These are phyloP conservation scores for Cladosporium austrohemisphaericum DNA, from an alignment of 2,329 filamentous ascomycete genomes.

Conservation along the genomic window DNA sequence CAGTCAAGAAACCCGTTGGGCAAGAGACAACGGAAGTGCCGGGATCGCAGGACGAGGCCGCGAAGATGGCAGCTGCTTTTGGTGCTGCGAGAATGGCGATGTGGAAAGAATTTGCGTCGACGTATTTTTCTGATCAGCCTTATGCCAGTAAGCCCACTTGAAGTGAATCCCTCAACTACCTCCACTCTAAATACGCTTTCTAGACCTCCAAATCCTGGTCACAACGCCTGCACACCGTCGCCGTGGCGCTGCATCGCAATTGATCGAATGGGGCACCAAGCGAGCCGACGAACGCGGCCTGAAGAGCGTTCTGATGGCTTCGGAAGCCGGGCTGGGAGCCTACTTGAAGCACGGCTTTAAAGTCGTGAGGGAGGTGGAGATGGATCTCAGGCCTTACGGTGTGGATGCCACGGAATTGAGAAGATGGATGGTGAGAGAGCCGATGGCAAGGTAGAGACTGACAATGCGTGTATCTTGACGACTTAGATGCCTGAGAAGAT, in stretches of 20 bases:
- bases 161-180: background rate
- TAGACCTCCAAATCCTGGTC: slow-evolving; percentile 27
- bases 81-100: slow-evolving; percentile 11
- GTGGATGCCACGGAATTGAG: slow-evolving; percentile 22
- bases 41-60: background rate
- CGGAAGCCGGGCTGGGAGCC: slow-evolving; percentile 28
- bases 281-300: slow-evolving; percentile 37
- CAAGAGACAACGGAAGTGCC: background rate
- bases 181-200: background rate
- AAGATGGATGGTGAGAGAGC: slow-evolving; percentile 14
- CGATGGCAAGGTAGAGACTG: background rate
- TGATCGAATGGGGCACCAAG: slow-evolving; percentile 37
- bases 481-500: too few relatives aligned
- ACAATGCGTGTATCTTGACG: too few relatives aligned
- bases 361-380: slow-evolving; percentile 18
- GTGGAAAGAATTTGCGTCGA: slow-evolving; percentile 18
- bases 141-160: slow-evolving; percentile 21
- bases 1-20: too few relatives aligned
- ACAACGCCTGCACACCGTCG: slow-evolving; percentile 40
- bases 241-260: slow-evolving; percentile 37
- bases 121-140: slow-evolving; percentile 17
- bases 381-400: slow-evolving; percentile 25
- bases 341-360: slow-evolving; percentile 37
- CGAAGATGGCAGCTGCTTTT: slow-evolving; percentile 8
- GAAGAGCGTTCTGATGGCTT: slow-evolving; percentile 35